A percentile compares a stretch with the other conserved stretches of the same genome.
These are phyloP conservation scores for Triticum turgidum DNA, from an alignment of 176 grass and related monocot species.

Conservation along the genomic window DNA sequence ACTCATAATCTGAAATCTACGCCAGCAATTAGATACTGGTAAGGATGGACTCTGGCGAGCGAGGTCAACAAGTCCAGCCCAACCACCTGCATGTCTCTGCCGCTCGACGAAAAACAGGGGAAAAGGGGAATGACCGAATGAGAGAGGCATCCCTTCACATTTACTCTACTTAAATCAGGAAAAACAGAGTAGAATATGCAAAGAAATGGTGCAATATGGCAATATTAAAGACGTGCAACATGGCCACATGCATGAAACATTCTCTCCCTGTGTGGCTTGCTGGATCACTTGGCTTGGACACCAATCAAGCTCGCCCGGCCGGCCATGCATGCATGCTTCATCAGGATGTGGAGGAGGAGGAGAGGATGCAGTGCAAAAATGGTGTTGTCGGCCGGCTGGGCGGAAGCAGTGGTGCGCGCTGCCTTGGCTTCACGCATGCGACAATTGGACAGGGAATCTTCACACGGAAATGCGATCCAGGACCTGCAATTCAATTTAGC, in stretches of 20 bases:
- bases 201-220: background rate
- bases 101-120: background rate
- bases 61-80: no score
- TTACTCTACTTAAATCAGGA: background rate
- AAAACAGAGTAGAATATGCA: background rate
- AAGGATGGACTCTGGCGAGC: no score
- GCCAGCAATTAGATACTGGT: background rate
- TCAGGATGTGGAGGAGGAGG: background rate
- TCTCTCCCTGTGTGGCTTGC: no score
- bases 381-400: background rate
- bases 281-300: conserved; percentile 20
- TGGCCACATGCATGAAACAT: conserved; percentile 10
- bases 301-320: conserved; percentile 24
- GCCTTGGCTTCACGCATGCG: background rate
- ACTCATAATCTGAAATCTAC: background rate
- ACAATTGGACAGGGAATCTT: background rate
- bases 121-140: background rate
- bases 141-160: background rate
- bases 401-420: background rate
- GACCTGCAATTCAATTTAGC: no score
- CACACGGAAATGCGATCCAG: background rate
- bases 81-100: background rate
- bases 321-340: no score
- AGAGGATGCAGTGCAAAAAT: background rate
- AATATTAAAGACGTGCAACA: background rate